phyloP scores from a whole-genome alignment of 176 grass and related monocot genomes.

The Aegilops tauschii region DNA sequence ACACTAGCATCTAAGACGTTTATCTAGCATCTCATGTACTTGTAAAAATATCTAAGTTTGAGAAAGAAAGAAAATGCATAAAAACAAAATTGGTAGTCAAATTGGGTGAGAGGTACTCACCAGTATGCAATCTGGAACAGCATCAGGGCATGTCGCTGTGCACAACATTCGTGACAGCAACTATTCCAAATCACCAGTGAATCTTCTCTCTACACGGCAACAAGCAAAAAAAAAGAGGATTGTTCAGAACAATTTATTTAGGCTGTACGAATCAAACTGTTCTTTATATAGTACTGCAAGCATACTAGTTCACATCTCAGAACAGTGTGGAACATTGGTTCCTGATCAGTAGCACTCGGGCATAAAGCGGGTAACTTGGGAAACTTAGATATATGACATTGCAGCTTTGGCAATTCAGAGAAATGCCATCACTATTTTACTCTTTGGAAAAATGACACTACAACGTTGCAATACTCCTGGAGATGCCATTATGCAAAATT shows the following conservation, averaged over 20 bases:
- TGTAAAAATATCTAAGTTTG: background rate
- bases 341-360: background rate
- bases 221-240: background rate
- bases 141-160: conserved; percentile 12
- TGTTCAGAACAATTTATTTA: background rate
- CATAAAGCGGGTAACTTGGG: background rate
- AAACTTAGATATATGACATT: background rate
- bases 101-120: conserved; percentile 23
- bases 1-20: background rate
- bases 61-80: conserved; percentile 4
- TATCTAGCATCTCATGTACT: conserved; percentile 1
- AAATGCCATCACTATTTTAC: background rate
- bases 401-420: background rate
- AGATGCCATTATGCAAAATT: background rate
- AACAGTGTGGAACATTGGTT: background rate
- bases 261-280: conserved; percentile 14
- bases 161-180: conserved; percentile 22
- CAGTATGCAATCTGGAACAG: conserved; percentile 15
- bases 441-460: background rate
- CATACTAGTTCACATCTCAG: conserved; percentile 3
- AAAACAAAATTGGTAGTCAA: conserved; percentile 19
- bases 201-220: conserved; percentile 2
- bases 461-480: background rate
- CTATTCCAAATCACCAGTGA: background rate
- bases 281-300: background rate